A percentile compares a stretch with the other conserved stretches of the same genome.
Conservation (phyloP, 2,329 filamentous ascomycete species). For the Leptosphaerulina australis region DNA sequence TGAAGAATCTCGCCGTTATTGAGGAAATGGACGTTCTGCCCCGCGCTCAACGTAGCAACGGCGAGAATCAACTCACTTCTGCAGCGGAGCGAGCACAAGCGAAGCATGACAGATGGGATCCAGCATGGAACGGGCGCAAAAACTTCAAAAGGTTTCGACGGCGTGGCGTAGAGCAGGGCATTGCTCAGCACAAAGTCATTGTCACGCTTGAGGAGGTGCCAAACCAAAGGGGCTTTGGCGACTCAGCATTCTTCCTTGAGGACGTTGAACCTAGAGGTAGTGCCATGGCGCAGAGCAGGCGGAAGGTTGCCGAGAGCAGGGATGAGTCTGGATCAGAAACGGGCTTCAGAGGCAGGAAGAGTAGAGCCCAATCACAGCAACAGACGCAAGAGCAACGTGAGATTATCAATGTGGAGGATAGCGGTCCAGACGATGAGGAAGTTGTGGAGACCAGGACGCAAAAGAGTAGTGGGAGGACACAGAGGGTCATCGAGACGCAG, state of each 20-base stretch:
- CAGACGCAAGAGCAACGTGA: constrained; percentile 27
- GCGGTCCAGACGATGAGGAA: constrained; percentile 38
- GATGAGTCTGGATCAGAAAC: constrained; percentile 36
- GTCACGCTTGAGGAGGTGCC: constrained; percentile 72
- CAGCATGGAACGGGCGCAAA: constrained; percentile 88
- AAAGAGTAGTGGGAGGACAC: constrained; percentile 34
- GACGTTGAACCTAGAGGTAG: constrained; percentile 22
- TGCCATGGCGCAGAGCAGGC: background rate
- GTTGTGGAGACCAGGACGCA: constrained; percentile 23
- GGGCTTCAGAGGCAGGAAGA: constrained; percentile 28
- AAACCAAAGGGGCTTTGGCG: constrained; percentile 72
- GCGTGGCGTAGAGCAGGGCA: constrained; percentile 44
- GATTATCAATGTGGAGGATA: constrained; percentile 42
- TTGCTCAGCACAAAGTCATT: constrained; percentile 64
- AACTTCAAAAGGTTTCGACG: constrained; percentile 92
- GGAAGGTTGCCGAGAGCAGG: constrained; percentile 15
- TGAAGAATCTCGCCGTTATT: constrained; percentile 75
- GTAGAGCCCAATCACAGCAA: constrained; percentile 11
- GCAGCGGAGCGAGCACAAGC: constrained; percentile 36
- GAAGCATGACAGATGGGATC: constrained; percentile 75
- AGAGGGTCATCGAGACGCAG: constrained; percentile 40
- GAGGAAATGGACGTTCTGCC: constrained; percentile 73
- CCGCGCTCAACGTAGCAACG: constrained; percentile 12
- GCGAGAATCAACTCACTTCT: constrained; percentile 4
- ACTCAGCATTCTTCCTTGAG: constrained; percentile 77